Base-by-base conservation (phyloP, 176 grass and related monocot genomes). In the Bromus sterilis region DNA sequence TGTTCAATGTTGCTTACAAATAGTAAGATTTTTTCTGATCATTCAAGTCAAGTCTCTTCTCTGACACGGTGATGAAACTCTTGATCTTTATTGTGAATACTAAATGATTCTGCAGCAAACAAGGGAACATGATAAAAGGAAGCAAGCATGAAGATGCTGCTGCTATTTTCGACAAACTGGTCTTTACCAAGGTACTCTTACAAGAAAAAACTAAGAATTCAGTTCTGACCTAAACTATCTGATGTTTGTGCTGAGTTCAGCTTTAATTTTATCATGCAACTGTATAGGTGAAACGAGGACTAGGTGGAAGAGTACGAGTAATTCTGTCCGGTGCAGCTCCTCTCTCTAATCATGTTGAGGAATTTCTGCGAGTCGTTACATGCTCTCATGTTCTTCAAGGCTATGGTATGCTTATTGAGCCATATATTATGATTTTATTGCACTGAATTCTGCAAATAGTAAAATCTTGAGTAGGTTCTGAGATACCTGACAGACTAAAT, bases 351-450 rank as follows among this genome's bases (percentile, higher is more conserved):
- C 91, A 99, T 67, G 96, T 99, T 14, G 96, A 99, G 71, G 84
- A 91, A 68, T 99, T 78, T 79, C 56, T 99, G 72, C 86, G 96
- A 63, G 96, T 99, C 44, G 93, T 95, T 48, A 88, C 96, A 77
- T 95, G 96, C 77, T 83, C 96, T 43, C 89, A 90, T 83, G 96
- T 99, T 86, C 86, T 99, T 79, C 96, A 99, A 84, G 96, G 96
- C 76, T 99, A 99, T 37, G 96, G 96, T 98, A 90, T 77, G 56
- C 42, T 55, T 37, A 34, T 57, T 24, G 7, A 61, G 75, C 31
- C 24, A 76, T 66, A 57, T 68, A 48, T 69, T 61, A 60, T 82
- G 55, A 87, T 74, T 33, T 21, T 23, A 13, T 73, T 30, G 21
- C 43, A 51, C 42, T 16, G 30, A n/a, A 43, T 56, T 63, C n/a